Conservation (phyloP, 352 stramenopile species). For the Pythium myriotylum region DNA sequence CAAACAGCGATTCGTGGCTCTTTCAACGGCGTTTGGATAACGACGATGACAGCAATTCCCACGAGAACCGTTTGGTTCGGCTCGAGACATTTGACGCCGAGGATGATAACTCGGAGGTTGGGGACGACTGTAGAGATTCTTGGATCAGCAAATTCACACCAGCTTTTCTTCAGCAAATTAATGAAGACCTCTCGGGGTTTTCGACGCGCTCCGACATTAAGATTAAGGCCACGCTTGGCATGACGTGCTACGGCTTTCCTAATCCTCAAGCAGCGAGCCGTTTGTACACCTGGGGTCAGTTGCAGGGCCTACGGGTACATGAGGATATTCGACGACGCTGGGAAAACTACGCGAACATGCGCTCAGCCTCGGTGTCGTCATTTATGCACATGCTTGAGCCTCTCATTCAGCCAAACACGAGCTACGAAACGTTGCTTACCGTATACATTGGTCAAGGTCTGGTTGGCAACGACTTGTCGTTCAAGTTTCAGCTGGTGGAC, state of each 20-base stretch:
- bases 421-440: background rate
- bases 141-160: too few species aligned
- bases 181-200: background rate
- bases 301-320: background rate
- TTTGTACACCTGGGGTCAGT: background rate
- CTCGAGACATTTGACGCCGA: too few species aligned
- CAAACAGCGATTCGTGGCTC: too few species aligned
- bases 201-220: background rate
- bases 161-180: background rate
- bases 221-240: background rate
- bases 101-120: too few species aligned
- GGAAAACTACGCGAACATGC: background rate
- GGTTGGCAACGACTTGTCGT: background rate
- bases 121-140: too few species aligned
- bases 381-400: background rate
- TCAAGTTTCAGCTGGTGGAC: slow-evolving; percentile 1
- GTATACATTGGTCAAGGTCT: background rate
- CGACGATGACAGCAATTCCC: too few species aligned
- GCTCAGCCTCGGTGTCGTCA: background rate
- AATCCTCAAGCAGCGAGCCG: background rate
- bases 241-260: background rate
- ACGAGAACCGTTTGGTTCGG: too few species aligned
- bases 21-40: too few species aligned
- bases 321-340: background rate
- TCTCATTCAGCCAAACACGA: background rate